Evolutionary conservation across 768 basidiomycete species (phyloP).

Genomic region (Russula earlei): DNA sequence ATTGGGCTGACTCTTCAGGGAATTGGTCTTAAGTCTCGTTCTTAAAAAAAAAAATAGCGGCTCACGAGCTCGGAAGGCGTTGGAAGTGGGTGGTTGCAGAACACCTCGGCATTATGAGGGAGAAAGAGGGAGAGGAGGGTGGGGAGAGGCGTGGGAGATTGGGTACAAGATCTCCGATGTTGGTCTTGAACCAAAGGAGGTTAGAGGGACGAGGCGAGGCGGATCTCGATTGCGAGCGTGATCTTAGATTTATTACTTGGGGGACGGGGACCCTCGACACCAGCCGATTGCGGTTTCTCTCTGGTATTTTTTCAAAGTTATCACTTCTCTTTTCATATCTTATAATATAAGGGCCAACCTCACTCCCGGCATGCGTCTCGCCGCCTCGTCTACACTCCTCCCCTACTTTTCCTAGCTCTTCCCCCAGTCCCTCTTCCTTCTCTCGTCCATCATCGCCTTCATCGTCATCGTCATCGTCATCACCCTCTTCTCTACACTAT

Average conservation of each 20-base stretch:
- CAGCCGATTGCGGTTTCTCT: not conserved
- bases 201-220: slow-evolving; percentile 17
- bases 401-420: slow-evolving; percentile 1
- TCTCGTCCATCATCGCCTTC: slow-evolving; percentile 19
- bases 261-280: slow-evolving; percentile 8
- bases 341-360: slow-evolving; percentile 15
- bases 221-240: slow-evolving; percentile 14
- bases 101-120: no score
- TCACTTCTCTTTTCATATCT: slow-evolving; percentile 6
- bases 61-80: not conserved
- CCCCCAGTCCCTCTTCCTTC: slow-evolving; percentile 18
- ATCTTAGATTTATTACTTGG: slow-evolving; percentile 21
- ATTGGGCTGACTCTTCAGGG: not conserved
- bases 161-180: slow-evolving; percentile 5
- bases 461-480: slow-evolving; percentile 13
- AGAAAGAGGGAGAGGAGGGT: not conserved
- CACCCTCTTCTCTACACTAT: no score
- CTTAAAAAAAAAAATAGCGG: not conserved
- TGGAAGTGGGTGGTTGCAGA: not conserved
- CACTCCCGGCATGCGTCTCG: slow-evolving; percentile 1
- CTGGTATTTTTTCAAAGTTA: slow-evolving; percentile 7
- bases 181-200: slow-evolving; percentile 12
- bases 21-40: no score
- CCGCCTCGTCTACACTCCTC: slow-evolving; percentile 1
- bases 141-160: not conserved